Evolutionary conservation across 2,329 filamentous ascomycete genomes (phyloP), one percentile per base, ranked within the genome.

Genomic region (Chaetomium sp.): DNA sequence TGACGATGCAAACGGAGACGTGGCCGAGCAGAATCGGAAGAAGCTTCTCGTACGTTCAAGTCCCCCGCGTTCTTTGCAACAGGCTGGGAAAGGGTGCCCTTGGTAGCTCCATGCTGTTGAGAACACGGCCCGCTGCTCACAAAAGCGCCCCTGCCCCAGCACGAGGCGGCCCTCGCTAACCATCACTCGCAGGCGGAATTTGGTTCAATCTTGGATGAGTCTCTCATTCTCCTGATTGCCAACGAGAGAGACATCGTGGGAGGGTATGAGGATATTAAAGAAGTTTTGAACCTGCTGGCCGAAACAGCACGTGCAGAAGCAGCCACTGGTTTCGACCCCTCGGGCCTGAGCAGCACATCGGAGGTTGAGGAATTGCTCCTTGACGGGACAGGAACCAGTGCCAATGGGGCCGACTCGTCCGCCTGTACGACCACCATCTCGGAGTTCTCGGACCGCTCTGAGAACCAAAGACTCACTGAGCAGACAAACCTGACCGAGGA

Each of bases 261-360:
- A 0, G 79, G 87, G 50, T 79, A 87, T 35, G 73, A 82, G 2
- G 78, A 80, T 10, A 86, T 88, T 2, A 83, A 84, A 33, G 74
- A 78, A n/a, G 82, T 84, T 0, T 81, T 97, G 1, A 81, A 90
- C n/a, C 75, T 78, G 1, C 78, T 97, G 16, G 90, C 89, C 59
- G 79, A 85, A 33, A 80, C 84, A 64, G 92, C 90, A 0, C 74
- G 80, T 0, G 77, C 79, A 1, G 90, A 95, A 74, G 91, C 95
- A 72, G 84, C 87, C 19, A 87, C 86, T 10, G 88, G 87, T 0
- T 96, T 96, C 73, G 92, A 95, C 69, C 86, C 91, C 0, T 92
- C 90, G 35, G 92, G 90, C 2, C 85, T 89, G 29, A 85, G 87
- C 31, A 84, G 82, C 13, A 71, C 74, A 49, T 72, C 73, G 16